These are phyloP conservation scores for Discostella pseudostelligera DNA, from an alignment of 108 stramenopile genomes.

Conservation along the genomic window DNA sequence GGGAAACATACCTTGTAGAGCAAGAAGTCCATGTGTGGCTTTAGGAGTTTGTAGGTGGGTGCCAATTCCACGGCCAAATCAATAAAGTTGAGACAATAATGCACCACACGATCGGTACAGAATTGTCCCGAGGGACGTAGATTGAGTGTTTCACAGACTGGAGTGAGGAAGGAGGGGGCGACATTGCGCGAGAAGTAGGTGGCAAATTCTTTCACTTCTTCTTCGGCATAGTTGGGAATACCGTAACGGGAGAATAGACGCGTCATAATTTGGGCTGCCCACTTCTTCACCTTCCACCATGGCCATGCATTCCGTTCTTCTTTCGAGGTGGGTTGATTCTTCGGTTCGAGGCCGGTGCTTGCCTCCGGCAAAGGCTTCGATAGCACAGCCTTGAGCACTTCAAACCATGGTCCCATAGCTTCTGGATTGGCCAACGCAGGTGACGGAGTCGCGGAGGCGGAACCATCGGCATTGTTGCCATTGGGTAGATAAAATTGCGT, in stretches of 20 bases:
- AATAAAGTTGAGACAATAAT: constrained; percentile 91
- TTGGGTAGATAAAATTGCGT: constrained; percentile 93
- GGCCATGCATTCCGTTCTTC: constrained; percentile 93
- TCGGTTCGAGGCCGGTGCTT: constrained; percentile 59
- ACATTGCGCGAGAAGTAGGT: constrained; percentile 84
- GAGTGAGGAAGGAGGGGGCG: constrained; percentile 82
- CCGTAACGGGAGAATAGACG: constrained; percentile 94
- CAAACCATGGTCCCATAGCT: constrained; percentile 89
- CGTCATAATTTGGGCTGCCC: constrained; percentile 93
- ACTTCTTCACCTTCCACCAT: constrained; percentile 99
- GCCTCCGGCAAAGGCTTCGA: constrained; percentile 81
- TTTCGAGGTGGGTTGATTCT: constrained; percentile 70
- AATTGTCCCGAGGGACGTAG: constrained; percentile 86
- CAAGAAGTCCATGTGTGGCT: constrained; percentile 97
- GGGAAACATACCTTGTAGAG: constrained; percentile 96
- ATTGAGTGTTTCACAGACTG: constrained; percentile 89
- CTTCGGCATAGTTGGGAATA: constrained; percentile 89
- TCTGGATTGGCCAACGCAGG: constrained; percentile 66
- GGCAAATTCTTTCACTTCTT: constrained; percentile 88
- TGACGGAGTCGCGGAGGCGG: constrained; percentile 32
- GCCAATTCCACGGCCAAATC: constrained; percentile 89
- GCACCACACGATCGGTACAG: constrained; percentile 94
- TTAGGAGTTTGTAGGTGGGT: constrained; percentile 93
- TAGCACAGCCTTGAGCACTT: constrained; percentile 66
- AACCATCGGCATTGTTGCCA: constrained; percentile 60